Percentiles rank a stretch among this genome's conserved stretches.
Evolutionary conservation across 257 asterid species (phyloP).

Genomic region (Solanum bulbocastanum): DNA sequence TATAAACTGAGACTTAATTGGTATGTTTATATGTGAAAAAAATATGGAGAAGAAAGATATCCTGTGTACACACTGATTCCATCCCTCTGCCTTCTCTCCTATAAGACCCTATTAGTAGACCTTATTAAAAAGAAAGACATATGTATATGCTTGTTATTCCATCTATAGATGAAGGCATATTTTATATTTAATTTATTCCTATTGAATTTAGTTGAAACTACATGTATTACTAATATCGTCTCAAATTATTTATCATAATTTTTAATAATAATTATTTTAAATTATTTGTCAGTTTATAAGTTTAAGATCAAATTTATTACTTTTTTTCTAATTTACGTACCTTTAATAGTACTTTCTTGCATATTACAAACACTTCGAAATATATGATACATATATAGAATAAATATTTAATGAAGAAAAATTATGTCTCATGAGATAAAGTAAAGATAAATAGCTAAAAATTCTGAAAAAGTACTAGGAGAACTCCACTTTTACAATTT

Average conservation of each 20-base stretch:
- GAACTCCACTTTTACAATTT: neutral
- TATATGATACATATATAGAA: neutral
- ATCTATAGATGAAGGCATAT: neutral
- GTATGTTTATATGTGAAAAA: neutral
- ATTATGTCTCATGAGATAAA: too few relatives aligned
- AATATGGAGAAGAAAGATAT: neutral
- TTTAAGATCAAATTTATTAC: neutral
- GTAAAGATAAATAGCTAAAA: too few relatives aligned
- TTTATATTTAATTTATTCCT: neutral
- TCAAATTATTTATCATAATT: too few relatives aligned
- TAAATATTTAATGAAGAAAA: neutral
- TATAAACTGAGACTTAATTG: neutral
- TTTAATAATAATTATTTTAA: neutral
- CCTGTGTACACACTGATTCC: neutral
- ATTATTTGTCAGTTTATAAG: neutral
- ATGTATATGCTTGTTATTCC: neutral
- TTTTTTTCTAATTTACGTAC: neutral
- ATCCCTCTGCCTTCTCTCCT: neutral
- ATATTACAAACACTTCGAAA: too few relatives aligned
- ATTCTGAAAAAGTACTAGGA: neutral
- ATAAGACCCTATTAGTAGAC: neutral
- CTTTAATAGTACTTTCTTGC: neutral
- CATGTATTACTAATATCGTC: neutral
- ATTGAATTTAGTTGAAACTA: neutral
- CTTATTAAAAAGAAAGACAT: neutral